Evolutionary conservation across 2,329 filamentous ascomycete genomes (phyloP).

Genomic region (Sarocladiaceae sp.): DNA sequence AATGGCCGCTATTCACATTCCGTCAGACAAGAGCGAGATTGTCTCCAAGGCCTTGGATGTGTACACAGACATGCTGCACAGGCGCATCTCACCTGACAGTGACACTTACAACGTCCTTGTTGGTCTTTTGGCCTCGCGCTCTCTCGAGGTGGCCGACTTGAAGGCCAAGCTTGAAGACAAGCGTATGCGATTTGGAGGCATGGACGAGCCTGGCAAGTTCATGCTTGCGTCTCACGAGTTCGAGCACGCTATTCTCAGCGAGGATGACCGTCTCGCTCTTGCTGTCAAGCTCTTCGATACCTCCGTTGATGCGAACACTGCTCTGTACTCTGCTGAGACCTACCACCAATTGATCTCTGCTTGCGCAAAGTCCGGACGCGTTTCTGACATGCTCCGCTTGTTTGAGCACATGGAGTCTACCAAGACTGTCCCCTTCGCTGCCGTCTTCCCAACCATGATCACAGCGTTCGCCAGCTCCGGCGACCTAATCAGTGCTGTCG

Average conservation of each 20-base stretch:
- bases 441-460: slow-evolving; percentile 91
- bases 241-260: slow-evolving; percentile 78
- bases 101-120: slow-evolving; percentile 88
- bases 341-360: slow-evolving; percentile 84
- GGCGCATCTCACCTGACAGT: slow-evolving; percentile 75
- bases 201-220: slow-evolving; percentile 79
- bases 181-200: slow-evolving; percentile 76
- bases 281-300: slow-evolving; percentile 82
- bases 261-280: slow-evolving; percentile 82
- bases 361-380: slow-evolving; percentile 75
- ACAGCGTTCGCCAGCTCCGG: slow-evolving; percentile 80
- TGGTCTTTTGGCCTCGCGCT: slow-evolving; percentile 73
- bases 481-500: slow-evolving; percentile 82
- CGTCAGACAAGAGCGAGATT: slow-evolving; percentile 73
- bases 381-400: slow-evolving; percentile 85
- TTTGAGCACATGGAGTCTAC: slow-evolving; percentile 88
- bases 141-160: slow-evolving; percentile 70
- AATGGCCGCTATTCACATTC: slow-evolving; percentile 77
- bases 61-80: slow-evolving; percentile 89
- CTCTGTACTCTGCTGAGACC: slow-evolving; percentile 71
- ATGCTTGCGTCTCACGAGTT: slow-evolving; percentile 85
- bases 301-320: slow-evolving; percentile 60
- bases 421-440: slow-evolving; percentile 68
- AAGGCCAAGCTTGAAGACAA: slow-evolving; percentile 76
- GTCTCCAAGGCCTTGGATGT: slow-evolving; percentile 91